phyloP scores from a whole-genome alignment of 208 protist genomes.

The Leishmania aethiopica region DNA sequence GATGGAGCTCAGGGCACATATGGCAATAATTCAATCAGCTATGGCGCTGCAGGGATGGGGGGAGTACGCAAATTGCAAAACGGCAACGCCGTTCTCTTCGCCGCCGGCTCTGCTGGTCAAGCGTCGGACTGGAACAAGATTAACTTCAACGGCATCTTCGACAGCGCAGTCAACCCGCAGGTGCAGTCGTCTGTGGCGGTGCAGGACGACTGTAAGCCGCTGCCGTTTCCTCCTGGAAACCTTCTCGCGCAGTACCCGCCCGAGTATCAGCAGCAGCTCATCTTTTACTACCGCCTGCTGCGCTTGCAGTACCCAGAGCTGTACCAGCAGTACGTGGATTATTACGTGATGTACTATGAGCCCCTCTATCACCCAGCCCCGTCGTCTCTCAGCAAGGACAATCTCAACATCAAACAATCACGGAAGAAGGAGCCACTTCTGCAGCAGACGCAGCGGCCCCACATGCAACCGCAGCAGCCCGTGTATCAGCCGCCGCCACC shows the following conservation, averaged over 20 bases:
- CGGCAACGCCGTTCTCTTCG: background rate
- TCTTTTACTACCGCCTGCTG: slow-evolving; percentile 54
- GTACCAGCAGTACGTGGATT: slow-evolving; percentile 61
- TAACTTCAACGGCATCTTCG: slow-evolving; percentile 33
- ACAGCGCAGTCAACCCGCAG: slow-evolving; percentile 17
- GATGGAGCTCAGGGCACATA: background rate
- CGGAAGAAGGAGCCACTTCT: slow-evolving; percentile 14
- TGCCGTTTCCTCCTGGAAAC: slow-evolving; percentile 52
- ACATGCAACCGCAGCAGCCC: slow-evolving; percentile 1
- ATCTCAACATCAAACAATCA: background rate
- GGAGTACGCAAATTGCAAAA: background rate
- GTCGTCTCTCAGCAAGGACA: slow-evolving; percentile 5
- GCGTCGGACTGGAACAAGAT: slow-evolving; percentile 19
- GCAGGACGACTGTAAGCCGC: slow-evolving; percentile 33
- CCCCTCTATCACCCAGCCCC: slow-evolving; percentile 33
- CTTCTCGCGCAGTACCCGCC: slow-evolving; percentile 52
- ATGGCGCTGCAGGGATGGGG: slow-evolving; percentile 1
- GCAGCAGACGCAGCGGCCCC: slow-evolving; percentile 7
- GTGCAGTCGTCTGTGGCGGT: slow-evolving; percentile 11
- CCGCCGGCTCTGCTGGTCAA: background rate
- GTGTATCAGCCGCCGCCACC: background rate
- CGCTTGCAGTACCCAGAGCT: slow-evolving; percentile 53
- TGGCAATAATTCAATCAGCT: background rate
- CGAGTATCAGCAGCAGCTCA: slow-evolving; percentile 50
- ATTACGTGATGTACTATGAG: slow-evolving; percentile 56